phyloP scores from a whole-genome alignment of 352 stramenopile genomes.

The Pythium grandisporangium region DNA sequence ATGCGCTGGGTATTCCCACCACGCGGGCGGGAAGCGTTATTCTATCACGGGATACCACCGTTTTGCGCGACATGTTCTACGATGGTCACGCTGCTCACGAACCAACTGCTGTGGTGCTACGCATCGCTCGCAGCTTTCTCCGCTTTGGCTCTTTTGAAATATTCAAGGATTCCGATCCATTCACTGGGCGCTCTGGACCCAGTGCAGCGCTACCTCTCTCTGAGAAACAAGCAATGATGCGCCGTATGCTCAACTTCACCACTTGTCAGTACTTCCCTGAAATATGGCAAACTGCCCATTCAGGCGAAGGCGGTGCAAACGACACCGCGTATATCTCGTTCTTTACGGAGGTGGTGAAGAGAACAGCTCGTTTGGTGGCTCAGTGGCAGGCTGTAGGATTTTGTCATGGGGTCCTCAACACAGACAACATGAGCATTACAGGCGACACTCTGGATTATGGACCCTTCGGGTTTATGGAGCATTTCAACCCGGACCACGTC shows the following conservation, averaged over 20 bases:
- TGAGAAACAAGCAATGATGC: slow-evolving; percentile 65
- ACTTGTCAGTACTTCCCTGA: slow-evolving; percentile 58
- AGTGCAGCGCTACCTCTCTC: slow-evolving; percentile 51
- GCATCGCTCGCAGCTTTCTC: slow-evolving; percentile 90
- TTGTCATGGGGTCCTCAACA: slow-evolving; percentile 90
- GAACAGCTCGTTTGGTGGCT: slow-evolving; percentile 76
- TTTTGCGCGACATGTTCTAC: slow-evolving; percentile 86
- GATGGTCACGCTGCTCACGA: slow-evolving; percentile 77
- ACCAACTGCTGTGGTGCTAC: slow-evolving; percentile 73
- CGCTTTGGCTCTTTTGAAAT: slow-evolving; percentile 96
- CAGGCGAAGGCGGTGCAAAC: slow-evolving; percentile 1
- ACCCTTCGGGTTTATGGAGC: slow-evolving; percentile 90
- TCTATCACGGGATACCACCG: slow-evolving; percentile 56
- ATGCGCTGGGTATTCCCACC: slow-evolving; percentile 89
- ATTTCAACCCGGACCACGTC: slow-evolving; percentile 76
- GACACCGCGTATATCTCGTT: slow-evolving; percentile 32
- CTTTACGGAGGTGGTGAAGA: slow-evolving; percentile 50
- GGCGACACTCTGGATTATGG: slow-evolving; percentile 91
- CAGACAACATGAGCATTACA: slow-evolving; percentile 89
- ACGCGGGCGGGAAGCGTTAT: slow-evolving; percentile 86
- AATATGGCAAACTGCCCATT: slow-evolving; percentile 15
- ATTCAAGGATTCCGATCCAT: slow-evolving; percentile 76
- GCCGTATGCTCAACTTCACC: slow-evolving; percentile 74
- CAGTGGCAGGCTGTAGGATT: slow-evolving; percentile 84
- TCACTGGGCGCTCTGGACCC: slow-evolving; percentile 53